A percentile compares a stretch with the other conserved stretches of the same genome.
These are phyloP conservation scores for Trichosporon inkin DNA, from an alignment of 1,284 basidiomycete species.

Conservation along the genomic window DNA sequence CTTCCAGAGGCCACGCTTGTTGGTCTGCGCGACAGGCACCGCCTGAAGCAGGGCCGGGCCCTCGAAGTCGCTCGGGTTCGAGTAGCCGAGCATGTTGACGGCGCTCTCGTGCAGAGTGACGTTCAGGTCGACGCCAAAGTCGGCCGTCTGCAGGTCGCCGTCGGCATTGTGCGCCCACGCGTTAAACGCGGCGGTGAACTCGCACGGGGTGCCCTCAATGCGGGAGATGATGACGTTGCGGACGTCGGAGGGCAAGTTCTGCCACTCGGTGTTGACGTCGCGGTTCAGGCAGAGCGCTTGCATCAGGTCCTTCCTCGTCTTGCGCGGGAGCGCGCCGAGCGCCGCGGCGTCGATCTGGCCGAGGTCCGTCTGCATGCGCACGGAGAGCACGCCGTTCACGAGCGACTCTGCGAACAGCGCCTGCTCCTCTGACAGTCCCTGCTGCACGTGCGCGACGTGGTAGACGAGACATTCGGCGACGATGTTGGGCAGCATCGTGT, in stretches of 20 bases:
- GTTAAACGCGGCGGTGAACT: neutral
- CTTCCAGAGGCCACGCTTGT: neutral
- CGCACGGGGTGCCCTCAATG: conserved; percentile 5
- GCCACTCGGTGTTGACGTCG: conserved; percentile 17
- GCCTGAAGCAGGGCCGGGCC: conserved; percentile 4
- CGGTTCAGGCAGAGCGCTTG: conserved; percentile 9
- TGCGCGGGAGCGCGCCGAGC: neutral
- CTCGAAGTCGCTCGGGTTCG: neutral
- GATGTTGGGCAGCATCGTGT: conserved; percentile 6
- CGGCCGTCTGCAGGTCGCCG: conserved; percentile 2
- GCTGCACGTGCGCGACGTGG: conserved; percentile 5
- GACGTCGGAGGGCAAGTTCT: conserved; percentile 2
- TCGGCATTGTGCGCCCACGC: neutral
- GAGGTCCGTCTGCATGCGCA: conserved; percentile 10
- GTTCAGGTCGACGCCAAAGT: conserved; percentile 8
- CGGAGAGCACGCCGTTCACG: neutral
- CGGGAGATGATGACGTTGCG: conserved; percentile 13
- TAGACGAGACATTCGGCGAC: conserved; percentile 3
- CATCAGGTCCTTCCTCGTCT: conserved; percentile 10
- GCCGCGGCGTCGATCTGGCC: neutral
- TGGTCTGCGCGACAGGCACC: neutral
- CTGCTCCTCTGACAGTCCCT: neutral
- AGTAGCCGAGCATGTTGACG: neutral
- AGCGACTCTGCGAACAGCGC: conserved; percentile 8
- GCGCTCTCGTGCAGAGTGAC: conserved; percentile 9